Conservation (phyloP, 2,329 filamentous ascomycete species). For the Lizonia empirigonia region DNA sequence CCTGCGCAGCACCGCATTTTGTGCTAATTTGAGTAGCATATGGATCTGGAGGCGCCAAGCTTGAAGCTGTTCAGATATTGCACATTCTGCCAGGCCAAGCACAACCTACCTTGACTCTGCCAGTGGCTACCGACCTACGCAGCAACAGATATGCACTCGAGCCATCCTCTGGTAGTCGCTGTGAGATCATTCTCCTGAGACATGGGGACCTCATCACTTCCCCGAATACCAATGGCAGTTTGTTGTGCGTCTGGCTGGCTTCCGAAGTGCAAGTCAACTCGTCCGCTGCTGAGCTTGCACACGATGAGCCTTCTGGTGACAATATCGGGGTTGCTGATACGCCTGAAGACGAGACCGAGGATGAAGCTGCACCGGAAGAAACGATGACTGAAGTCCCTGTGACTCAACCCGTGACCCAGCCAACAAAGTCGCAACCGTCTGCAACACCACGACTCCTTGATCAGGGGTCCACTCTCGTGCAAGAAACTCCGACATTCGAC, state of each 20-base stretch:
- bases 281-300: slow-evolving; percentile 28
- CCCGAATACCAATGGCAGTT: background rate
- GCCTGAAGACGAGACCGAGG: slow-evolving; percentile 32
- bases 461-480: slow-evolving; percentile 35
- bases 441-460: slow-evolving; percentile 34
- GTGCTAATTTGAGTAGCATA: slow-evolving; percentile 22
- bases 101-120: background rate
- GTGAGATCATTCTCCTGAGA: slow-evolving; percentile 39
- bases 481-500: slow-evolving; percentile 40
- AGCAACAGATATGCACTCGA: slow-evolving; percentile 29
- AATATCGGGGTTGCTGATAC: slow-evolving; percentile 9
- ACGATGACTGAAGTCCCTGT: slow-evolving; percentile 26
- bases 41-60: slow-evolving; percentile 29
- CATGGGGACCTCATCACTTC: slow-evolving; percentile 34
- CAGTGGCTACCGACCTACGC: background rate
- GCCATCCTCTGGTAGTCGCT: slow-evolving; percentile 13
- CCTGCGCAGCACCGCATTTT: background rate
- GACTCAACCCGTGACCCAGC: slow-evolving; percentile 20
- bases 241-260: slow-evolving; percentile 27
- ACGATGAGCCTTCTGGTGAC: slow-evolving; percentile 2
- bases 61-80: slow-evolving; percentile 33
- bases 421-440: slow-evolving; percentile 13
- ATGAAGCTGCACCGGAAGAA: slow-evolving; percentile 29
- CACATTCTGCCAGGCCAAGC: slow-evolving; percentile 21
- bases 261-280: slow-evolving; percentile 42